phyloP scores from a whole-genome alignment of 805 yeast species.

The Wickerhamomyces canadensis region DNA sequence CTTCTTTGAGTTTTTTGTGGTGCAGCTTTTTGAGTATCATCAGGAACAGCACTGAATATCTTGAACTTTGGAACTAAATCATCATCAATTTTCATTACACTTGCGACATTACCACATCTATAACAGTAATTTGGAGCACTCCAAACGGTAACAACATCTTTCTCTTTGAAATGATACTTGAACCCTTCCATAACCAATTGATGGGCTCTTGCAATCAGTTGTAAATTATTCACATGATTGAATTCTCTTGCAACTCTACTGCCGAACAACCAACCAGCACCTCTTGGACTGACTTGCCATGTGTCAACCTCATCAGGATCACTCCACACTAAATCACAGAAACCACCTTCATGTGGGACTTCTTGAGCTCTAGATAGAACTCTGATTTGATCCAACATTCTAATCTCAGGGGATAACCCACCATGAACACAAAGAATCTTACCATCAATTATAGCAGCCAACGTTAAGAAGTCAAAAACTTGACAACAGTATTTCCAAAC shows the following conservation, averaged over 20 bases:
- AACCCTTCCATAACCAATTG: constrained; percentile 99
- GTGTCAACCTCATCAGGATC: constrained; percentile 97
- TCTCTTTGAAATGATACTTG: constrained; percentile 92
- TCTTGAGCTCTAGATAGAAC: constrained; percentile 95
- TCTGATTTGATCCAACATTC: constrained; percentile 95
- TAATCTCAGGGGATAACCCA: constrained; percentile 92
- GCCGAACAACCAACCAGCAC: constrained; percentile 98
- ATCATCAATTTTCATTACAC: constrained; percentile 94
- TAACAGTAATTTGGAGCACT: constrained; percentile 96
- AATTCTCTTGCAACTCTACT: constrained; percentile 91
- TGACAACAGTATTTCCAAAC: constrained; percentile 97
- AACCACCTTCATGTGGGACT: constrained; percentile 98
- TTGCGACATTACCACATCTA: constrained; percentile 96
- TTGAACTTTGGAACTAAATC: constrained; percentile 83
- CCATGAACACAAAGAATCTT: constrained; percentile 95
- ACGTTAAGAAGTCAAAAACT: constrained; percentile 87
- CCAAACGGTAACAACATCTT: constrained; percentile 97
- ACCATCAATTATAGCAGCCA: constrained; percentile 96
- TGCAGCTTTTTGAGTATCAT: constrained; percentile 42
- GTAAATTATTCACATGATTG: constrained; percentile 87
- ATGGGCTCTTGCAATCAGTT: constrained; percentile 91
- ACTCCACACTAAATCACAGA: constrained; percentile 95
- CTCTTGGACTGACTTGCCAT: constrained; percentile 97
- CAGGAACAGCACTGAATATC: constrained; percentile 94
- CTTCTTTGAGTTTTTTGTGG: constrained; percentile 30